phyloP scores from a whole-genome alignment of 495 filamentous ascomycete species.

The Penicillium macrosclerotiorum region DNA sequence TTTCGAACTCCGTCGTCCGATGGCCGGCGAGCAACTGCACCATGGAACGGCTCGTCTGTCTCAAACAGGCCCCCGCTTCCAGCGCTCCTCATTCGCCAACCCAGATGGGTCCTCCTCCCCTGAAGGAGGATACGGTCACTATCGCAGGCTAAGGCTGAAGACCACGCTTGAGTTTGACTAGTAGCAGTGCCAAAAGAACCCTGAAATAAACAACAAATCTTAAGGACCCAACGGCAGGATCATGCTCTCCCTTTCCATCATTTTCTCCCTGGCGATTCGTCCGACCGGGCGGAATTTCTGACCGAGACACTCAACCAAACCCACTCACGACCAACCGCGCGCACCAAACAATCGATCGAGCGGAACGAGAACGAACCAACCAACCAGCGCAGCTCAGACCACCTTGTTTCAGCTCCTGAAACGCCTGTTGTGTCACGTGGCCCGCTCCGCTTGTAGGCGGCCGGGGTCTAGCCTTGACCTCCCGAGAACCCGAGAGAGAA shows the following conservation, averaged over 20 bases:
- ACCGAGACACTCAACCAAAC: too few relatives aligned
- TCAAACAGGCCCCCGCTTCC: conserved; percentile 3
- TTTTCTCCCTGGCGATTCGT: too few relatives aligned
- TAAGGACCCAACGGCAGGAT: too few relatives aligned
- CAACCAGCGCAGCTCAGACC: conserved; percentile 1
- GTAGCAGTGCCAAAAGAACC: too few relatives aligned
- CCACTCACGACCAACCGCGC: too few relatives aligned
- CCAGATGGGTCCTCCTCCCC: background rate
- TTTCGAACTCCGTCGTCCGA: background rate
- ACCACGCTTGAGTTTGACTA: too few relatives aligned
- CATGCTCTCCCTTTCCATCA: too few relatives aligned
- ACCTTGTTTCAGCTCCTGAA: conserved; percentile 14
- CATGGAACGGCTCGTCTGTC: conserved; percentile 17
- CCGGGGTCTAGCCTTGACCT: background rate
- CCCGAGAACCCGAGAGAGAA: background rate
- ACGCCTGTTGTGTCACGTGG: conserved; percentile 11
- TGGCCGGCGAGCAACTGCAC: background rate
- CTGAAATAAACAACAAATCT: too few relatives aligned
- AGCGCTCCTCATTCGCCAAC: background rate
- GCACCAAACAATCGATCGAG: too few relatives aligned
- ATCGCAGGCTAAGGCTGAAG: background rate
- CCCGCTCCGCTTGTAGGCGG: too few relatives aligned
- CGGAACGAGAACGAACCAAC: too few relatives aligned
- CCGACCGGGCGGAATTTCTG: too few relatives aligned
- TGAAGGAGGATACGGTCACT: background rate